phyloP scores from a whole-genome alignment of 352 stramenopile species.

The Globisporangium perplexum region DNA sequence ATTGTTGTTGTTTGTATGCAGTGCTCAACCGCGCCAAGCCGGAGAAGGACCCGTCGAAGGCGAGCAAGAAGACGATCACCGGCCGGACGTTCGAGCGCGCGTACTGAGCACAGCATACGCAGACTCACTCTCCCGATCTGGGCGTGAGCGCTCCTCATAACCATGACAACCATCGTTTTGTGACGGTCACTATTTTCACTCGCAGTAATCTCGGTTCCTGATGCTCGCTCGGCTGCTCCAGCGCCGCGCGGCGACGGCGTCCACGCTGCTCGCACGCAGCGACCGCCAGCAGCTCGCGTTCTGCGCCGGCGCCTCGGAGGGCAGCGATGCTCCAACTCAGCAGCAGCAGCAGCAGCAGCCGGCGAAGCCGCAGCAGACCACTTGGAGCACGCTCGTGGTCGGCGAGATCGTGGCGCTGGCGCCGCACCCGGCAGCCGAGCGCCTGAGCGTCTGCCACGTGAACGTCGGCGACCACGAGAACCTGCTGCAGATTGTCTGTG shows the following conservation, averaged over 20 bases:
- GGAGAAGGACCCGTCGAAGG: constrained; percentile 86
- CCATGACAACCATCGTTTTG: no score
- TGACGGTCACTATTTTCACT: neutral
- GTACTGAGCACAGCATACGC: constrained; percentile 17
- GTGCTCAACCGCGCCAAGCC: constrained; percentile 90
- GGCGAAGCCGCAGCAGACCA: constrained; percentile 23
- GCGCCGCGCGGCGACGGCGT: no score
- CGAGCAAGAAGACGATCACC: constrained; percentile 89
- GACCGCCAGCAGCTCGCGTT: neutral
- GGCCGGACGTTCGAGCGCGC: constrained; percentile 87
- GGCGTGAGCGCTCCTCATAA: no score
- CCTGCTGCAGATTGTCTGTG: constrained; percentile 74
- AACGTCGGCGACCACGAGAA: constrained; percentile 50
- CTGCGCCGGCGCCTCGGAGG: neutral
- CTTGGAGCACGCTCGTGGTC: constrained; percentile 61
- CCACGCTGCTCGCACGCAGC: neutral
- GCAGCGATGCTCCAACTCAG: no score
- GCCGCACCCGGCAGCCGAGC: constrained; percentile 54
- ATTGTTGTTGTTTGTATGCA: constrained; percentile 12
- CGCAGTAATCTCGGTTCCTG: neutral
- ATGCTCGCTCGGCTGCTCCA: neutral
- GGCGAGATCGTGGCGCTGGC: constrained; percentile 62
- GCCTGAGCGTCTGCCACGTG: constrained; percentile 63
- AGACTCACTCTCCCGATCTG: no score
- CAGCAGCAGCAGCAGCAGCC: constrained; percentile 8